Evolutionary conservation across 139 green algal species (phyloP).

Genomic region (Chlamydomonas sp.): DNA sequence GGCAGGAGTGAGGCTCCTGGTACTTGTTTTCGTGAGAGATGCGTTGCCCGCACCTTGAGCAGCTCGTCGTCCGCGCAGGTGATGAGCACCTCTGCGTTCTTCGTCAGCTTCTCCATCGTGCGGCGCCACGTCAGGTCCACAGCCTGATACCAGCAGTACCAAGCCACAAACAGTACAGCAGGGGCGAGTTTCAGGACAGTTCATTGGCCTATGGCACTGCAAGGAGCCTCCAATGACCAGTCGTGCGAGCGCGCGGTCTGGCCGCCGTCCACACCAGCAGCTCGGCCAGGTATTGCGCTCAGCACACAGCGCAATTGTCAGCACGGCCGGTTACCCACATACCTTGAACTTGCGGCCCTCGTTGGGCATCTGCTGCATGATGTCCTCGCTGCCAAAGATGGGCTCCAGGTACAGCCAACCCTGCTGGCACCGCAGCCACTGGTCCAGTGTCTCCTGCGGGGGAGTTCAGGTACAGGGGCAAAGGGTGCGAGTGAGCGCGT

Average conservation of each 20-base stretch:
- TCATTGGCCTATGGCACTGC: not conserved
- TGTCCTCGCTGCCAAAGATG: constrained; percentile 89
- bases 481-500: not conserved
- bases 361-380: constrained; percentile 90
- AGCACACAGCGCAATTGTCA: too few species aligned
- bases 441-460: constrained; percentile 75
- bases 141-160: constrained; percentile 7
- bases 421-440: constrained; percentile 82
- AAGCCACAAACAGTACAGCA: too few species aligned
- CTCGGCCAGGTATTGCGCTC: too few species aligned
- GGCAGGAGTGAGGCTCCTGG: not conserved
- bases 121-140: constrained; percentile 82
- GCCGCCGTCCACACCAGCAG: too few species aligned
- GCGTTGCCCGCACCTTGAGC: constrained; percentile 59
- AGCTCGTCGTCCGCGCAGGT: constrained; percentile 79
- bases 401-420: constrained; percentile 89
- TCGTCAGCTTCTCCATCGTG: constrained; percentile 80
- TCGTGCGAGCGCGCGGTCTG: not conserved
- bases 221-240: not conserved
- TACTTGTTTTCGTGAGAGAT: not conserved
- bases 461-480: constrained; percentile 47
- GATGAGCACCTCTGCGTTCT: constrained; percentile 72
- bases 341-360: constrained; percentile 86
- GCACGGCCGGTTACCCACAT: not conserved
- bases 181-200: not conserved